Evolutionary conservation across 2,329 filamentous ascomycete species (phyloP), one percentile per base, ranked within the genome.

Genomic region (Trichoderma aggressivum): DNA sequence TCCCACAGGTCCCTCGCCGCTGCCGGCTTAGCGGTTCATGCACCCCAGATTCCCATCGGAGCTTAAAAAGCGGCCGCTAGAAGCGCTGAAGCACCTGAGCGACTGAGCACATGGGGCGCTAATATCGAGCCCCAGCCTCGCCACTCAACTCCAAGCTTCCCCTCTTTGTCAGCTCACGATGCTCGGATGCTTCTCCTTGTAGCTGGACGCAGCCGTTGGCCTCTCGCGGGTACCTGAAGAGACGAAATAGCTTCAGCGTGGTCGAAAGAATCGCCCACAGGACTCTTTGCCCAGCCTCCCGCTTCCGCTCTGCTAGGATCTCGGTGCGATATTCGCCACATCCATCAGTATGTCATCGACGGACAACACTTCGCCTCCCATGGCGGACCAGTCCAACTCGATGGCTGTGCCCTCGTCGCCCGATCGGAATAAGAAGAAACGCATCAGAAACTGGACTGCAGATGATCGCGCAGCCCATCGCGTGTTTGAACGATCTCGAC

Each of bases 401-500:
- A 36, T 53, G 30, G 56, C 39, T 7, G 32, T 64, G 2, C 65
- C 30, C 16, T 28, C 63, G 24, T 39, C 64, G 16, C 56, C 56
- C 39, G 70, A 64, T 24, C 65, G 34, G 7, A 58, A 59, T 7
- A 72, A 72, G 67, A 81, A 79, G 74, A 82, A 82, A 72, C 76
- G 80, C 11, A 74, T 81, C 21, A 77, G 81, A 12, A 80, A 81
- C 73, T 82, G 81, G 73, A 82, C 82, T 1, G 78, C 80, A 6
- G 76, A 82, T 63, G 82, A 84, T 64, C 81, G 82, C 11, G 81
- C 81, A 4, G 78, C 79, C 6, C 82, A 83, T 72, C 78, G 81
- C 1, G 76, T 80, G 7, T 83, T 83, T 72, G 81, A 83, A 67
- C 80, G 79, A 73, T 80, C 78, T 3, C 79, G 82, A 16, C 78